Evolutionary conservation across 257 asterid species (phyloP).

Genomic region (Penstemon newberryi): DNA sequence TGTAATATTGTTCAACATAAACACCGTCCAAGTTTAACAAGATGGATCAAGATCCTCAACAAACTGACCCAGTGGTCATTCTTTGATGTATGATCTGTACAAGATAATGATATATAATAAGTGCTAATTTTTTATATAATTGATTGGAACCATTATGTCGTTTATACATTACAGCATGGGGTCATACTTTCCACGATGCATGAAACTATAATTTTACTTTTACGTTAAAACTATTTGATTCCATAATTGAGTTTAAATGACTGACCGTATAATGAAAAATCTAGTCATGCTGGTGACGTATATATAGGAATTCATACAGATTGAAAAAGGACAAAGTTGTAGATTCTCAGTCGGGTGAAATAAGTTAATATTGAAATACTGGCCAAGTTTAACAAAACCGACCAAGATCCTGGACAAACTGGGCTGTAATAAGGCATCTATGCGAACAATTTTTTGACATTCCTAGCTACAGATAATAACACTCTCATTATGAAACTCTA

Average conservation of each 20-base stretch:
- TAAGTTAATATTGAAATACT: constrained; percentile 13
- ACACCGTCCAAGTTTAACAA: too few relatives aligned
- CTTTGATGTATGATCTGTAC: not conserved
- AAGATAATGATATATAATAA: not conserved
- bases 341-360: constrained; percentile 15
- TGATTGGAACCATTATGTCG: not conserved
- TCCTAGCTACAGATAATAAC: not conserved
- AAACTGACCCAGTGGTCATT: not conserved
- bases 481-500: constrained; percentile 2
- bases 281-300: not conserved
- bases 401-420: constrained; percentile 15
- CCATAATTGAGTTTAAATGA: too few relatives aligned
- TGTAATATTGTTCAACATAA: too few relatives aligned
- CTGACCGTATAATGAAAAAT: not conserved
- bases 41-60: too few relatives aligned
- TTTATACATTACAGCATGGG: not conserved
- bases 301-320: not conserved
- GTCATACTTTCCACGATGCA: too few relatives aligned
- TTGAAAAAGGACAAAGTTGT: constrained; percentile 1
- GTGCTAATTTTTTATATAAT: not conserved
- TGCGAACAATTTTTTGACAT: not conserved
- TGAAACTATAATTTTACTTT: too few relatives aligned
- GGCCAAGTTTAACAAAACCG: constrained; percentile 9
- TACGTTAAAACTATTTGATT: too few relatives aligned
- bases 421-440: not conserved